These are phyloP conservation scores for Fusarium coffeatum DNA, from an alignment of 2,329 filamentous ascomycete genomes.

Conservation along the genomic window DNA sequence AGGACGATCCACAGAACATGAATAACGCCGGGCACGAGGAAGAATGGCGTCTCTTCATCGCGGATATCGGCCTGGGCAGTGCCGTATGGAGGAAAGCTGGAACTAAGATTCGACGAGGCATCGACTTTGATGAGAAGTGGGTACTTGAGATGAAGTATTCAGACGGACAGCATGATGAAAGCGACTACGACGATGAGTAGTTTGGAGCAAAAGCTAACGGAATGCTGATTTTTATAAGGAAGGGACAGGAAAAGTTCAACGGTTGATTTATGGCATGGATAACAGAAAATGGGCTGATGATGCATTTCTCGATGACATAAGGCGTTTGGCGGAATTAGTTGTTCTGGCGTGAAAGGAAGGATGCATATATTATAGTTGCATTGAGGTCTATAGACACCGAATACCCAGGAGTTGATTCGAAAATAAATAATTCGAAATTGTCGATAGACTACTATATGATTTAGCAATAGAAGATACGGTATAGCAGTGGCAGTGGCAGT, in stretches of 20 bases:
- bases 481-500: not conserved
- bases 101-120: slow-evolving; percentile 81
- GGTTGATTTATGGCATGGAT: slow-evolving; percentile 33
- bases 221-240: not conserved
- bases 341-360: slow-evolving; percentile 24
- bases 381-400: slow-evolving; percentile 40
- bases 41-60: slow-evolving; percentile 84
- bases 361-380: slow-evolving; percentile 23
- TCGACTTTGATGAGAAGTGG: slow-evolving; percentile 91
- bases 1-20: slow-evolving; percentile 51
- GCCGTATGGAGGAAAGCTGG: slow-evolving; percentile 88
- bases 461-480: not conserved
- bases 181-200: slow-evolving; percentile 43
- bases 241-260: slow-evolving; percentile 33
- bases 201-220: not conserved
- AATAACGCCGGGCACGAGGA: slow-evolving; percentile 58
- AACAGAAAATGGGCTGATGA: slow-evolving; percentile 15
- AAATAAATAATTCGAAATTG: not conserved
- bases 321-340: slow-evolving; percentile 33
- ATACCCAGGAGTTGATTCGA: slow-evolving; percentile 45
- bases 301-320: slow-evolving; percentile 24
- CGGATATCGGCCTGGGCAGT: slow-evolving; percentile 86
- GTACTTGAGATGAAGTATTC: slow-evolving; percentile 75
- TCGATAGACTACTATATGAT: not conserved
- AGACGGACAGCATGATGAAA: slow-evolving; percentile 48